Conservation (phyloP, 768 basidiomycete species). For the Hirschioporus abietinus region DNA sequence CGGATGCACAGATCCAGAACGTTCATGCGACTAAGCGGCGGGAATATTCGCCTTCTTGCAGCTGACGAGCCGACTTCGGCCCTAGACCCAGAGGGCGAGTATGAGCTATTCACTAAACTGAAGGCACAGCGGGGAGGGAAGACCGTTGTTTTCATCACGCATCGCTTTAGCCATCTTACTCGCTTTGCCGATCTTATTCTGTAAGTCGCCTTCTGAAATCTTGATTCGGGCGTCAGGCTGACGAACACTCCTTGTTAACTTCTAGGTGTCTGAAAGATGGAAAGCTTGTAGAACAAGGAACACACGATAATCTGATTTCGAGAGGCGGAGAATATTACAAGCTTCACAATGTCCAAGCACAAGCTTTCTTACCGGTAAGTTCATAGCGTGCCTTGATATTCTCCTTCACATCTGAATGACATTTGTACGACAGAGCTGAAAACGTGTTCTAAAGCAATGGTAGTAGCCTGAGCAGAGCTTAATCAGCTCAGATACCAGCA, state of each 20-base stretch:
- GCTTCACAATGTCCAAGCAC: conserved; percentile 22
- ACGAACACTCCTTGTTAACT: not conserved
- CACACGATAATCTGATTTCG: conserved; percentile 26
- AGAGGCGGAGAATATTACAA: conserved; percentile 27
- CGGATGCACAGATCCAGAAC: conserved; percentile 35
- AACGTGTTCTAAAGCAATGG: no score
- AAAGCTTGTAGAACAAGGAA: conserved; percentile 26
- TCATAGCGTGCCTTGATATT: not conserved
- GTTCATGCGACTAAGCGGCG: conserved; percentile 39
- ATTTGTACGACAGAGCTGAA: no score
- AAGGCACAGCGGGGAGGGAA: conserved; percentile 35
- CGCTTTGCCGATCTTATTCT: conserved; percentile 47
- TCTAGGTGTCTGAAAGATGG: conserved; percentile 30
- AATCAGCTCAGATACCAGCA: no score
- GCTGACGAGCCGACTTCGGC: conserved; percentile 58
- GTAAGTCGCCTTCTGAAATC: conserved; percentile 26
- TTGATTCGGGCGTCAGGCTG: no score
- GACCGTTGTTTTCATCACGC: conserved; percentile 53
- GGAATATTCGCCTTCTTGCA: conserved; percentile 39
- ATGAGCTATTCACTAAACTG: conserved; percentile 38
- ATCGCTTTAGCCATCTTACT: conserved; percentile 46
- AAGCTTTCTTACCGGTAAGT: not conserved
- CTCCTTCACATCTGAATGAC: no score
- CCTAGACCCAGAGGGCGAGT: conserved; percentile 51
- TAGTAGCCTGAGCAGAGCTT: no score